Base-by-base conservation (phyloP, 306 rosid species). In the Ochetophila trinervis region DNA sequence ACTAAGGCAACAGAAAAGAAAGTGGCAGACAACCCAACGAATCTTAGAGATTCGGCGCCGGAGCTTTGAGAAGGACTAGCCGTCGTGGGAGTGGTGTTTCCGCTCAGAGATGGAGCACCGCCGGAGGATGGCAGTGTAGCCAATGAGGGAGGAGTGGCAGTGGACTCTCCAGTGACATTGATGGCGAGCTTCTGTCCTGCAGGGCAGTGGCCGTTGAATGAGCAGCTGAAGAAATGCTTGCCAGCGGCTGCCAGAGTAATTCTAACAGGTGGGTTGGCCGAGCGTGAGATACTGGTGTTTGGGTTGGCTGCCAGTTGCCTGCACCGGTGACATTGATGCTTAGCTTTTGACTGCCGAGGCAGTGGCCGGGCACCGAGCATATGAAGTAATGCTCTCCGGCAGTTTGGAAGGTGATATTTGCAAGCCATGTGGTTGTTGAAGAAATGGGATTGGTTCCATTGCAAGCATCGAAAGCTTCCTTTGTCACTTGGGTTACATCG, bases 371-470 rank as follows among this genome's bases (percentile, higher is more conserved):
- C 5, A 89, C 0, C 13, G 86, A 68, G 56, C 96, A 89, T 9
- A 89, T 83, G 66, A 57, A 89, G 67, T 79, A 75, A 4, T 82
- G 88, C 49, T 63, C 75, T 32, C 93, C 96, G 3, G 84, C 53
- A 9, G 67, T 74, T 16, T 13, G 76, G 1, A 89, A 66, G 0
- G 82, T 60, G 9, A 84, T 35, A 24, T 0, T 84, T 0, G 81
- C 85, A 0, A 90, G 96, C 67, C 85, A 3, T n/a, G 0, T 22
- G 0, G 32, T 72, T 0, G 19, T 0, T 2, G 17, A 17, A 2
- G 60, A 61, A 62, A 82, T 21, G 5, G 88, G 13, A 14, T 0
- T 77, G 0, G 63, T 18, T 15, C 49, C 68, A 16, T 19, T 80
- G 68, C 96, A 89, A 2, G 72, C 23, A 35, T 82, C 93, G 12